Percentiles rank a stretch among this genome's conserved stretches.
Evolutionary conservation across 768 basidiomycete genomes (phyloP).

Genomic region (Boletus subparvulus): DNA sequence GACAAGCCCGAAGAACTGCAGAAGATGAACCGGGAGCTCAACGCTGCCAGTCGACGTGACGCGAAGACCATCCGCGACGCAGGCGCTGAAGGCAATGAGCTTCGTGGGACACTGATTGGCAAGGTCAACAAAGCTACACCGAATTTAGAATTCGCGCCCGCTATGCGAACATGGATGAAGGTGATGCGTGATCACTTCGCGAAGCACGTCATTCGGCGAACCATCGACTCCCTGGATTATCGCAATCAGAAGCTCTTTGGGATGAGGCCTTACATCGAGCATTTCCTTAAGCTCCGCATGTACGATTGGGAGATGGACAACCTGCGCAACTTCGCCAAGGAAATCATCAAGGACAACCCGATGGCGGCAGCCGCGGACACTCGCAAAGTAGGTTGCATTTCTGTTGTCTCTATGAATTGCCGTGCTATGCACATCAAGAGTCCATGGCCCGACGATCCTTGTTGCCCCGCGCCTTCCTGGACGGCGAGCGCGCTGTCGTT

Average conservation of each 20-base stretch:
- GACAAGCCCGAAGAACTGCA: no score
- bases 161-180: no score
- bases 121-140: no score
- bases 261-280: slow-evolving; percentile 5
- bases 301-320: slow-evolving; percentile 6
- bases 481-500: no score
- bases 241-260: background rate
- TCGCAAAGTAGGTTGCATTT: background rate
- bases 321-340: slow-evolving; percentile 3
- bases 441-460: no score
- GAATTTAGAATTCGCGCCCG: no score
- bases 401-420: no score
- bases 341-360: slow-evolving; percentile 13
- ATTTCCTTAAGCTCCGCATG: background rate
- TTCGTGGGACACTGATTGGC: no score
- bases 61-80: background rate
- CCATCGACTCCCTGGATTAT: slow-evolving; percentile 4
- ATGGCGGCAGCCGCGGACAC: background rate
- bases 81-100: no score
- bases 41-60: background rate
- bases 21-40: no score
- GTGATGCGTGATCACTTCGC: slow-evolving; percentile 11
- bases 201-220: background rate
- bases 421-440: no score
- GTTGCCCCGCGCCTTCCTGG: no score